phyloP scores from a whole-genome alignment of 805 yeast species.

The Candida railenensis region DNA sequence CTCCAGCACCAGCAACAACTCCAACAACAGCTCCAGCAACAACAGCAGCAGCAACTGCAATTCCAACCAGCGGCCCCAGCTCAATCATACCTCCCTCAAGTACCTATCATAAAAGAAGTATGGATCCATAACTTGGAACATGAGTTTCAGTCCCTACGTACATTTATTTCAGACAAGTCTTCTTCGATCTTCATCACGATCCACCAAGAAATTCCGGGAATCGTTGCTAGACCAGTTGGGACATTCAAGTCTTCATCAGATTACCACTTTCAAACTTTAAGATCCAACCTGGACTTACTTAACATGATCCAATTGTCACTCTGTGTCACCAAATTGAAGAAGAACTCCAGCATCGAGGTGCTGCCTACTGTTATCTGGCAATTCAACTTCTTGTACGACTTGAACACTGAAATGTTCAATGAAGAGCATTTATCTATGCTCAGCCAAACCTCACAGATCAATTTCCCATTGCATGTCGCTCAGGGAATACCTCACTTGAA shows the following conservation, averaged over 20 bases:
- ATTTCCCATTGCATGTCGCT: slow-evolving; percentile 69
- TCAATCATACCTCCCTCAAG: slow-evolving; percentile 1
- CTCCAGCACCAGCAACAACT: slow-evolving; percentile 10
- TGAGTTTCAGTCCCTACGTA: slow-evolving; percentile 63
- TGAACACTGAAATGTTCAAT: slow-evolving; percentile 78
- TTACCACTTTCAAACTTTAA: slow-evolving; percentile 92
- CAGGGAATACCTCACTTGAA: slow-evolving; percentile 77
- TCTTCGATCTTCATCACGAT: slow-evolving; percentile 55
- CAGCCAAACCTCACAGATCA: slow-evolving; percentile 74
- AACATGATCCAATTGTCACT: slow-evolving; percentile 73
- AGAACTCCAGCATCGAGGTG: slow-evolving; percentile 20
- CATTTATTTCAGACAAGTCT: slow-evolving; percentile 51
- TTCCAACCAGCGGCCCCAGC: neutral
- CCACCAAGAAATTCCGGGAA: slow-evolving; percentile 94
- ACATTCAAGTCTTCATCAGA: slow-evolving; percentile 85
- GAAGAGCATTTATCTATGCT: slow-evolving; percentile 80
- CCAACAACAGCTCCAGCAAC: slow-evolving; percentile 5
- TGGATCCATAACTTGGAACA: slow-evolving; percentile 69
- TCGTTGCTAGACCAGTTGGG: slow-evolving; percentile 94
- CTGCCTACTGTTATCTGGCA: slow-evolving; percentile 79
- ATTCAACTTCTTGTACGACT: slow-evolving; percentile 80
- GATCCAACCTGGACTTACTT: slow-evolving; percentile 86
- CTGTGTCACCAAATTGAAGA: slow-evolving; percentile 37
- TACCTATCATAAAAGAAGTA: slow-evolving; percentile 64
- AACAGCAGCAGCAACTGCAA: slow-evolving; percentile 8